Base-by-base conservation (phyloP, 345 rosid genomes). In the Excoecaria cochinchinensis region DNA sequence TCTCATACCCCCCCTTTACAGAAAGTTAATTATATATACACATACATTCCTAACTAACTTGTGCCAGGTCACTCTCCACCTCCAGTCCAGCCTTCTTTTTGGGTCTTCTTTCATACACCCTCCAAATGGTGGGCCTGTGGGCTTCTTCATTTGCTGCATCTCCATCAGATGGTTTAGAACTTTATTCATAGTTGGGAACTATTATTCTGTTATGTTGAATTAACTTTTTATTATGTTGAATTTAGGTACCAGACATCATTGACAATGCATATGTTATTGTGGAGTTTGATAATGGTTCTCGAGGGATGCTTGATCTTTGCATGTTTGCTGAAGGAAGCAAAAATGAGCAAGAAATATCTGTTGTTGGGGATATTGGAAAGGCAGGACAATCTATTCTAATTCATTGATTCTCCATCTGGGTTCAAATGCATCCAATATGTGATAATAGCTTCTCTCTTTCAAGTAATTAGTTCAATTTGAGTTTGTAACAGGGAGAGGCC, bases 311-410 rank as follows among this genome's bases (percentile, higher is more conserved):
- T 0, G 99, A 95, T 74, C 97, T 95, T 61, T 90, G 98, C 81
- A 95, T 95, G 99, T 95, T 91, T 82, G 99, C 98, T 52, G 97
- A 92, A 88, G 99, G 98, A 59, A 92, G 93, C 80, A 92, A 86
- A 88, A 92, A 95, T 69, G 97, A 92, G 88, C 99, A 90, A 86
- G 97, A 92, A 77, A 91, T 95, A 65, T 87, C 89, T 70, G 96
- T 90, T 40, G 94, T 88, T 56, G 94, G 97, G 63, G 86, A 91
- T 73, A 68, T 61, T 56, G 99, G 96, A 53, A 93, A 95, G 97
- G 97, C 90, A 6, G 5, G 22, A 3, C 11, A 21, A 12, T 58
- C 57, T 31, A 42, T 42, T 42, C 46, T 42, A 8, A 42, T 42
- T 4, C 8, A 42, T 8, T 42, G 6, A 42, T 42, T 42, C 46